Conservation (phyloP, 164 flowering plant species). For the Sedum album region DNA sequence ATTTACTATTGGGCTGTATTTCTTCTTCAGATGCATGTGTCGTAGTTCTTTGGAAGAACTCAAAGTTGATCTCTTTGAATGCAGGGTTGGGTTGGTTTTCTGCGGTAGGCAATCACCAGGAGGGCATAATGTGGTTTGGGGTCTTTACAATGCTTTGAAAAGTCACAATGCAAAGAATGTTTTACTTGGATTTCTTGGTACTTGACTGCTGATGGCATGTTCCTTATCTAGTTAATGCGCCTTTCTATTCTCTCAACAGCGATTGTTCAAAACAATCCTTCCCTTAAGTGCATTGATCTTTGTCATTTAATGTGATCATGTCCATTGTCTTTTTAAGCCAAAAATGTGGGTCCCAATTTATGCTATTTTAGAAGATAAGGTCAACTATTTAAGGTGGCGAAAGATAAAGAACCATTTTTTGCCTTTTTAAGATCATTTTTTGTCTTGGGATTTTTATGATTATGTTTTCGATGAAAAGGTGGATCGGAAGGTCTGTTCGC, state of each 20-base stretch:
- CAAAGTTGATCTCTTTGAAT: neutral
- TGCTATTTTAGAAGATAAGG: neutral
- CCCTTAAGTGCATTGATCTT: neutral
- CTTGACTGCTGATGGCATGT: neutral
- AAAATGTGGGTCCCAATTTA: neutral
- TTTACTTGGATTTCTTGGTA: slow-evolving; percentile 90
- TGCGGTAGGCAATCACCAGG: slow-evolving; percentile 99
- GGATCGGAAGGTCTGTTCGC: slow-evolving; percentile 96
- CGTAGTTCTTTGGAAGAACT: neutral
- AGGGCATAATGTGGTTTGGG: slow-evolving; percentile 98
- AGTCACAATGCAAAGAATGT: slow-evolving; percentile 62
- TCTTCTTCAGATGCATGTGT: neutral
- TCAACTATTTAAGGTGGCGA: neutral
- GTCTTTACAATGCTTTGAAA: slow-evolving; percentile 71
- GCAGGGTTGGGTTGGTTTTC: slow-evolving; percentile 90
- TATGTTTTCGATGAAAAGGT: slow-evolving; percentile 38
- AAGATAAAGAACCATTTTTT: neutral
- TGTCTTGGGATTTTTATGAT: neutral
- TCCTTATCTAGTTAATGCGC: neutral
- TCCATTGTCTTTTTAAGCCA: neutral
- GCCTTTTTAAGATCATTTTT: neutral
- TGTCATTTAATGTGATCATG: neutral
- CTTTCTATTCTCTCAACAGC: neutral
- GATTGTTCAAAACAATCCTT: neutral
- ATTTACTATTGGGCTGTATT: neutral